Base-by-base conservation (phyloP, 2,329 filamentous ascomycete genomes). In the Aspergillus calidoustus region DNA sequence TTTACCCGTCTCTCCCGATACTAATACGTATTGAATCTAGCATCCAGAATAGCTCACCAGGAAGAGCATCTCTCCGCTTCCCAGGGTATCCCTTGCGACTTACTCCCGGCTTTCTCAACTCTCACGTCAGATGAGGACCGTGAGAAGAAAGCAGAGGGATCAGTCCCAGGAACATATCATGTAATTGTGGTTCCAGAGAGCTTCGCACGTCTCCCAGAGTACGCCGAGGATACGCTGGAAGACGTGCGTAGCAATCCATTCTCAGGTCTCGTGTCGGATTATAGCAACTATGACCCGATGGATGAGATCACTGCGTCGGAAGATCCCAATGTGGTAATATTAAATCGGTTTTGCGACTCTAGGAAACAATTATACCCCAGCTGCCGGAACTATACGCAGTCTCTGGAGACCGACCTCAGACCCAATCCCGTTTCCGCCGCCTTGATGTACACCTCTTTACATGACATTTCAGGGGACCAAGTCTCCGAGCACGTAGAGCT, bases 101-200 rank as follows among this genome's bases (percentile, higher is more conserved):
- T 79, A n/a, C 74, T 87, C 13, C 84, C 85, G 22, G 81, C 82
- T 2, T 87, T 87, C 71, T 72, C 80, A 31, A 71, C 75, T 15
- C 77, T 87, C 57, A 83, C 78, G 1, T 86, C 78, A 30, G 85
- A 87, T 63, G 84, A 86, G 65, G 85, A 87, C 30, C 77, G 85
- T 44, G 85, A 87, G 69, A 79, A 76, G 61, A 87, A 87, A 69
- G 85, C 85, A 17, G 79, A 82, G 55, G 74, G 74, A 7, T 77
- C 77, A 43, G 74, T 72, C 38, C 84, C 85, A 1, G 85, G 85
- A 17, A 86, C 83, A 1, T 87, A 83, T 69, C 79, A 83, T 68
- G 83, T 87, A 22, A 76, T 87, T 19, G 80, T 83, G 59, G 84
- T 84, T 46, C 84, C 81, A 5, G 78, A 81, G 17, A 86, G 82